These are phyloP conservation scores for Dacryopinax spathularia DNA, from an alignment of 768 basidiomycete species.

Conservation along the genomic window DNA sequence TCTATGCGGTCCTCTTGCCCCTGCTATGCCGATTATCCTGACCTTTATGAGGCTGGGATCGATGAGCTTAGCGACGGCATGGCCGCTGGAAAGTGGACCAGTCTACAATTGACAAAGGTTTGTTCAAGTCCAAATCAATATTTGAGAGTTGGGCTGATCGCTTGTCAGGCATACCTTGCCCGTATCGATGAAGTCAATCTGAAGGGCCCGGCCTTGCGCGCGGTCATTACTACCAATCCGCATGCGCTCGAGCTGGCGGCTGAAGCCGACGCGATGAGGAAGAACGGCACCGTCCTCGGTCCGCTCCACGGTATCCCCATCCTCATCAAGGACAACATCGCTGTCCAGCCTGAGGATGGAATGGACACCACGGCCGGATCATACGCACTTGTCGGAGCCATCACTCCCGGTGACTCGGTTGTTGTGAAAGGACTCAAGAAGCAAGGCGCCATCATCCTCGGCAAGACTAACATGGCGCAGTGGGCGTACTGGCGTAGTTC, in stretches of 20 bases:
- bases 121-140: background rate
- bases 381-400: background rate
- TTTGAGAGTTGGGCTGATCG: background rate
- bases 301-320: conserved; percentile 7
- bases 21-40: background rate
- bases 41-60: conserved; percentile 1
- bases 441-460: conserved; percentile 11
- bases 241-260: background rate
- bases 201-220: background rate
- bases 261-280: background rate
- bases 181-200: background rate
- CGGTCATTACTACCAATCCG: background rate
- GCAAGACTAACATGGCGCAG: background rate
- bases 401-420: conserved; percentile 3
- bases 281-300: background rate
- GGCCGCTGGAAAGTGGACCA: background rate
- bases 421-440: conserved; percentile 7
- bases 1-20: too few relatives aligned
- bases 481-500: background rate
- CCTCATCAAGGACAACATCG: conserved; percentile 9
- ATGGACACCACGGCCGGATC: conserved; percentile 8
- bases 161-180: background rate
- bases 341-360: background rate
- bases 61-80: background rate
- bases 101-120: background rate